Evolutionary conservation across 352 stramenopile genomes (phyloP).

Genomic region (Pelagophyceae sp.): DNA sequence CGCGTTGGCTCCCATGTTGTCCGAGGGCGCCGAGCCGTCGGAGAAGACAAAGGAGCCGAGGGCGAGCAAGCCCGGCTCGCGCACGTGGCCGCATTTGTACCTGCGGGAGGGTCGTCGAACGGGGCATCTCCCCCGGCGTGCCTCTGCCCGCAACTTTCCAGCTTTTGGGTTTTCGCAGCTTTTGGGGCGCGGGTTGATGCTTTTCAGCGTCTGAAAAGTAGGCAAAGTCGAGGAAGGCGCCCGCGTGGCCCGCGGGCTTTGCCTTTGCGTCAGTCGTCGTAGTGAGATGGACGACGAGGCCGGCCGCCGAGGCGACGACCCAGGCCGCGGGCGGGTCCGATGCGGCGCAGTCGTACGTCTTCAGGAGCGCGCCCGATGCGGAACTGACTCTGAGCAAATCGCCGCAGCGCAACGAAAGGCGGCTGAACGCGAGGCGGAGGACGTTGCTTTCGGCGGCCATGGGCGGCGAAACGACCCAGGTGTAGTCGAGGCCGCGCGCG

Average conservation of each 20-base stretch:
- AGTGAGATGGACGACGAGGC: not conserved
- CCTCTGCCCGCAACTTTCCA: too few species aligned
- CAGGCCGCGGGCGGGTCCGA: not conserved
- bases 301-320: not conserved
- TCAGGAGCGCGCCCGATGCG: not conserved
- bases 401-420: not conserved
- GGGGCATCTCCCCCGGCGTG: too few species aligned
- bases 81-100: conserved; percentile 11
- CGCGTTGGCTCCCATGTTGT: not conserved
- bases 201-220: conserved; percentile 13
- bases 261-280: not conserved
- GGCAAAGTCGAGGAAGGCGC: not conserved
- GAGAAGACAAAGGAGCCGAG: conserved; percentile 18
- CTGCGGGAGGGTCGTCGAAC: not conserved
- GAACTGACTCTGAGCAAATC: not conserved
- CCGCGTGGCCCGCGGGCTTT: not conserved
- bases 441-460: not conserved
- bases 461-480: not conserved
- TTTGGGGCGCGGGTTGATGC: not conserved
- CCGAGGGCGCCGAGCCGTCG: conserved; percentile 10
- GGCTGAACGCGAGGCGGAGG: not conserved
- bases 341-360: not conserved
- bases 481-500: not conserved
- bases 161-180: too few species aligned
- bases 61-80: conserved; percentile 15